Conservation (phyloP, 1,139 yeast species). For the Torulaspora globosa region DNA sequence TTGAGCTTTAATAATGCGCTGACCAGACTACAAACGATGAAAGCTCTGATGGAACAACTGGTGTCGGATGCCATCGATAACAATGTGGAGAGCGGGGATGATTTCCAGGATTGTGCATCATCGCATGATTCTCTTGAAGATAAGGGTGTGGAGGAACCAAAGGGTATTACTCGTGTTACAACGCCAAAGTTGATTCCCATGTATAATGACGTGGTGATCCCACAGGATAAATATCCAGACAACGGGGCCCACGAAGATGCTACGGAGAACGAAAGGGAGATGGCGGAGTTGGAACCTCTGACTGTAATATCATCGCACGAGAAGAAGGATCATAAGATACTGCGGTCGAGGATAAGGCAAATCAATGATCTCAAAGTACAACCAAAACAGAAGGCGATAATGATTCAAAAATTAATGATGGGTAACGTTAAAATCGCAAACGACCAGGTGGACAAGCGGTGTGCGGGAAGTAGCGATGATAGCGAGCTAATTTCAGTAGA, state of each 20-base stretch:
- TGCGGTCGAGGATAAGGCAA: constrained; percentile 21
- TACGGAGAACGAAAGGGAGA: not conserved
- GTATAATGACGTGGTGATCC: constrained; percentile 20
- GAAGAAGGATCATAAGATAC: constrained; percentile 18
- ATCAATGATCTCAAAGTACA: constrained; percentile 17
- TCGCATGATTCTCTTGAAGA: constrained; percentile 7
- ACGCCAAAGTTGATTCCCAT: constrained; percentile 42
- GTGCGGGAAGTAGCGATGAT: constrained; percentile 1
- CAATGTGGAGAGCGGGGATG: constrained; percentile 30
- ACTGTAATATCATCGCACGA: constrained; percentile 13
- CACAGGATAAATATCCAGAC: constrained; percentile 21
- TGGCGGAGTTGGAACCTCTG: constrained; percentile 9
- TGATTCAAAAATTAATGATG: constrained; percentile 75
- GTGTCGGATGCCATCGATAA: constrained; percentile 29
- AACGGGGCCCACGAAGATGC: not conserved
- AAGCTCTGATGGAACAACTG: constrained; percentile 34
- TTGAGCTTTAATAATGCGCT: constrained; percentile 51
- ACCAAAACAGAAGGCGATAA: constrained; percentile 17
- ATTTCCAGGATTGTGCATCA: constrained; percentile 41
- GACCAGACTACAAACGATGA: constrained; percentile 54
- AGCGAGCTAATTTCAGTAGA: constrained; percentile 23
- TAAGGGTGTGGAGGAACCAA: constrained; percentile 44
- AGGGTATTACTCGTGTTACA: constrained; percentile 50
- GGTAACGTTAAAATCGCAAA: constrained; percentile 37
- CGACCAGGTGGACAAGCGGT: not conserved